Evolutionary conservation across 768 basidiomycete species (phyloP), one percentile per base, ranked within the genome.

Genomic region (Inosperma sp.): DNA sequence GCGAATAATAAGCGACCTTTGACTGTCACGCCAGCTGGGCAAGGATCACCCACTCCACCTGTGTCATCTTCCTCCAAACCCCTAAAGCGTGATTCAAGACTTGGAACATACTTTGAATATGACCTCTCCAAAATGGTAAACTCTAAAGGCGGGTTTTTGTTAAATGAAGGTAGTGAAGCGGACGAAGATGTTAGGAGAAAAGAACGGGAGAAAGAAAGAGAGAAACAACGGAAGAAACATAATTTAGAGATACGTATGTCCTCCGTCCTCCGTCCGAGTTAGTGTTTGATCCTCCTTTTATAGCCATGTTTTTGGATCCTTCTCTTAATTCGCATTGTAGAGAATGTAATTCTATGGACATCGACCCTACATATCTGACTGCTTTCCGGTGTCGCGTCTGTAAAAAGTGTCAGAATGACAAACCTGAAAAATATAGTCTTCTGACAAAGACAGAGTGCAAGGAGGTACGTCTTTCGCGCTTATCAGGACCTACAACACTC

Each of bases 371-470:
- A 2, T 89, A 82, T 63, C 76, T 80, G 63, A 88, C 85, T 58
- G 82, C 91, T 26, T 98, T 98, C 62, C 77, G 82, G 19, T 86
- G 86, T 65, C 67, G 83, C 13, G 89, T 98, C 1, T 99, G 96
- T 71, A 86, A 87, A 59, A 80, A 77, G 53, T 97, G 94, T 68
- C 93, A 94, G 72, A 84, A 93, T 60, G 83, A 86, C 52, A 78
- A 82, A 49, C 90, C 93, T 6, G 94, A 97, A 61, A 90, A 86
- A 67, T 99, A 96, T 63, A 90, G 92, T 64, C 74, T 99, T 6
- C 68, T 99, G 50, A 99, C 96, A 5, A 99, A 99, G 73, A 97
- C 96, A 0, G 96, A 99, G 70, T 98, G 95, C 68, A 96, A 94
- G 69, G 88, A 92, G 75, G 91, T 88, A 56, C 36, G 80, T 62